A percentile compares a stretch with the other conserved stretches of the same genome.
phyloP scores from a whole-genome alignment of 495 filamentous ascomycete species.

The Trichoderma orchidacearum region DNA sequence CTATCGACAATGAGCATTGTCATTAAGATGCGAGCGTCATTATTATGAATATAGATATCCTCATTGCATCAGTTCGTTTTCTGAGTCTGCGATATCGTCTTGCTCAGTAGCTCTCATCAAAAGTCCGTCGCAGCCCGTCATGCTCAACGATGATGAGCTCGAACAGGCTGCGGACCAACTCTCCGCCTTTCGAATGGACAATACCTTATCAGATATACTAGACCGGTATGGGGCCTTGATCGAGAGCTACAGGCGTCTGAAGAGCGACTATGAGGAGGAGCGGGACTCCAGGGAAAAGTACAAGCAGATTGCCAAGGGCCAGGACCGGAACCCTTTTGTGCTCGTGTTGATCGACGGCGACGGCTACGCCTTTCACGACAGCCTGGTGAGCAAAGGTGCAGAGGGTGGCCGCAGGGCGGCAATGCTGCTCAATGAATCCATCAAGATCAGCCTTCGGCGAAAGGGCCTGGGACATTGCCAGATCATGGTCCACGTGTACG shows the following conservation, averaged over 20 bases:
- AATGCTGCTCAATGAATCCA: slow-evolving; percentile 32
- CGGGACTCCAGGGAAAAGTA: slow-evolving; percentile 38
- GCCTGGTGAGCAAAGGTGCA: slow-evolving; percentile 32
- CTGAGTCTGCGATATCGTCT: too few relatives aligned
- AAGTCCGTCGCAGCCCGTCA: too few relatives aligned
- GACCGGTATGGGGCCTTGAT: slow-evolving; percentile 28
- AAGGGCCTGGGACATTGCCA: slow-evolving; percentile 36
- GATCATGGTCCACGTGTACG: slow-evolving; percentile 48
- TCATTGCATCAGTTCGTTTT: too few relatives aligned
- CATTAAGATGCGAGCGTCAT: too few relatives aligned
- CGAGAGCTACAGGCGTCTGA: slow-evolving; percentile 35
- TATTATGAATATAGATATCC: too few relatives aligned
- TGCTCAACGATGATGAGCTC: slow-evolving; percentile 1
- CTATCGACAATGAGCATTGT: too few relatives aligned
- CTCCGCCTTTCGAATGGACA: not conserved
- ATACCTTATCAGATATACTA: slow-evolving; percentile 19
- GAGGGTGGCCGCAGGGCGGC: slow-evolving; percentile 47
- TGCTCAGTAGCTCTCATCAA: too few relatives aligned
- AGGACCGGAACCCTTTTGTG: slow-evolving; percentile 45
- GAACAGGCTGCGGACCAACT: not conserved
- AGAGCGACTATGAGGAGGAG: slow-evolving; percentile 45
- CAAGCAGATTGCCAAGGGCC: slow-evolving; percentile 36
- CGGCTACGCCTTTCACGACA: slow-evolving; percentile 47
- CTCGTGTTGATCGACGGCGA: slow-evolving; percentile 49
- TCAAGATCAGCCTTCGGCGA: slow-evolving; percentile 32